phyloP scores from a whole-genome alignment of 495 filamentous ascomycete genomes.

The Chaetomium fimeti region DNA sequence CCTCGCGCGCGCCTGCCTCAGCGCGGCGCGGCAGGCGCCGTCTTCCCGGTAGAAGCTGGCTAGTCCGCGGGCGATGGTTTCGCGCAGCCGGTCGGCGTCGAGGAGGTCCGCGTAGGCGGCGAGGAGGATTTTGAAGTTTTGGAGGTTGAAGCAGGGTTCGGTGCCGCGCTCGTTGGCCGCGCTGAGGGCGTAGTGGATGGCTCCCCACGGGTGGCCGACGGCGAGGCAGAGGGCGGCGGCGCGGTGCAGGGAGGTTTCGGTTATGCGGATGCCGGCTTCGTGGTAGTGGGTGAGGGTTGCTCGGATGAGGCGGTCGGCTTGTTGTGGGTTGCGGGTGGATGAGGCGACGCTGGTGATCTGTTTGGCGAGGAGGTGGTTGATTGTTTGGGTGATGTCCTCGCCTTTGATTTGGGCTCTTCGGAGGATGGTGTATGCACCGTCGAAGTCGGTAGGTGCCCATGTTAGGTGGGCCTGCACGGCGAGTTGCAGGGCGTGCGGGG shows the following conservation, averaged over 20 bases:
- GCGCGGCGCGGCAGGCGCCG: slow-evolving; percentile 26
- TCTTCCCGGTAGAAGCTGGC: slow-evolving; percentile 36
- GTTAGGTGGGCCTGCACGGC: slow-evolving; percentile 44
- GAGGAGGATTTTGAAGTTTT: slow-evolving; percentile 43
- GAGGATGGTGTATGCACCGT: slow-evolving; percentile 37
- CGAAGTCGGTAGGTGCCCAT: slow-evolving; percentile 17
- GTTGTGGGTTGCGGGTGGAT: neutral
- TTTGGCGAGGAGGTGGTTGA: slow-evolving; percentile 34
- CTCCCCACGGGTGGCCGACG: slow-evolving; percentile 32
- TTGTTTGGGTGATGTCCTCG: slow-evolving; percentile 35
- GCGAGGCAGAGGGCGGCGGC: slow-evolving; percentile 38
- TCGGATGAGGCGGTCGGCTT: slow-evolving; percentile 4
- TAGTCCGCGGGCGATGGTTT: slow-evolving; percentile 33
- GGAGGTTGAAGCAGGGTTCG: slow-evolving; percentile 38
- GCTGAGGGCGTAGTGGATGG: slow-evolving; percentile 36
- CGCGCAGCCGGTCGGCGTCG: slow-evolving; percentile 37
- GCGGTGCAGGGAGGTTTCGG: slow-evolving; percentile 37
- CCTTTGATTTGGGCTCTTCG: slow-evolving; percentile 34
- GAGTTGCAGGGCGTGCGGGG: slow-evolving; percentile 35
- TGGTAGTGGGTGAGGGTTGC: slow-evolving; percentile 23
- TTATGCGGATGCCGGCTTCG: slow-evolving; percentile 28
- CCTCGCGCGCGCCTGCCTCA: slow-evolving; percentile 36
- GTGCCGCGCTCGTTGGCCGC: slow-evolving; percentile 34
- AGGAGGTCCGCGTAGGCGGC: slow-evolving; percentile 38
- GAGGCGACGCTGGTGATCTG: slow-evolving; percentile 27